Evolutionary conservation across 306 rosid genomes (phyloP), one percentile per base, ranked within the genome.

Genomic region (Fagus sylvatica): DNA sequence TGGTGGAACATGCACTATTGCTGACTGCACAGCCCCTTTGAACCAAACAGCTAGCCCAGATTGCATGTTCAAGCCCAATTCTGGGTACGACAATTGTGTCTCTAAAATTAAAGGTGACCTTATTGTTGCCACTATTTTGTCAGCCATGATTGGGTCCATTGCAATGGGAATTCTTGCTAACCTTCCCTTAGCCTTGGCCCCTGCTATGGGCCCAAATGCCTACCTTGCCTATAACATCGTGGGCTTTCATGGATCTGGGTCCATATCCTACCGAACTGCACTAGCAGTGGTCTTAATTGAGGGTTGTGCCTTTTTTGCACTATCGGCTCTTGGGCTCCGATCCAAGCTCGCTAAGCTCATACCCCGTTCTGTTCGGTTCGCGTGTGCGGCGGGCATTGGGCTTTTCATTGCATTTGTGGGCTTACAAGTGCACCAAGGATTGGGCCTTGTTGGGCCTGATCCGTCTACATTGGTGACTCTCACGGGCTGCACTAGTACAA

Each of bases 181-280:
- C 56, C 82, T 95, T 43, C 99, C 99, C 4, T 75, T 95, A 11
- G 99, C 96, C 53, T 74, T 93, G 46, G 98, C 98, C 1, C 99
- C 98, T 1, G 98, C 88, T 4, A 95, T 95, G 99, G 99, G 98
- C 72, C 89, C 98, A 32, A 95, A 95, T 71, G 99, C 94, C 9
- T 93, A 91, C 48, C 15, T 95, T 1, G 87, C 98, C 40, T 95
- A 91, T 66, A 91, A 88, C 77, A 56, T 95, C 34, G 98, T 95
- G 51, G 99, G 99, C 32, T 90, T 77, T 77, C 98, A 91, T 74
- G 99, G 99, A 59, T 77, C 74, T 42, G 97, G 98, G 7, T 56
- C 97, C 1, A 39, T 95, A 16, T 80, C 93, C 0, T 95, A 90
- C 72, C 85, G 74, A 72, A 93, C 96, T n/a, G 93, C 98, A 2